These are phyloP conservation scores for Coffea eugenioides DNA, from an alignment of 257 asterid genomes.

Conservation along the genomic window DNA sequence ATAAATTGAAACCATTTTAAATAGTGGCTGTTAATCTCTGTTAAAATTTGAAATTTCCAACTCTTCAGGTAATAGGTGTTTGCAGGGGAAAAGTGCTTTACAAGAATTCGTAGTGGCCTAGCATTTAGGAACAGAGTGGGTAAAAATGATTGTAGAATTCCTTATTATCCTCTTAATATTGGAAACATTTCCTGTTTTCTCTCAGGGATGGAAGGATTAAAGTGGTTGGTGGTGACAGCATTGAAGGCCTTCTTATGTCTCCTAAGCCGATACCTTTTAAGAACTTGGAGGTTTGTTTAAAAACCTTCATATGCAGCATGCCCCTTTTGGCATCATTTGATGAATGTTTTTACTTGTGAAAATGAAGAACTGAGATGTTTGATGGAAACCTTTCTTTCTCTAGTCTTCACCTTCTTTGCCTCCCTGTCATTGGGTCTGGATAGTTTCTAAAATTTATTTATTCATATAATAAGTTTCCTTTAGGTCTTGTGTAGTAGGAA, in stretches of 20 bases:
- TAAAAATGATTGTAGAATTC: not conserved
- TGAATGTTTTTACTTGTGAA: not conserved
- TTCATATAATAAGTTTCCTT: not conserved
- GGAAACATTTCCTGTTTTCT: slow-evolving; percentile 14
- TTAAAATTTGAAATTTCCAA: not conserved
- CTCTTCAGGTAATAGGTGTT: not conserved
- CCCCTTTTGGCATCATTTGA: not conserved
- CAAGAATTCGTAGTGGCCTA: not conserved
- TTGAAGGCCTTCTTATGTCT: slow-evolving; percentile 84
- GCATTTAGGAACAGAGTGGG: too few relatives aligned
- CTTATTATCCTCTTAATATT: not conserved
- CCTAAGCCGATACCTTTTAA: slow-evolving; percentile 78
- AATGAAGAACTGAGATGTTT: not conserved
- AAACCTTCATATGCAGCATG: not conserved
- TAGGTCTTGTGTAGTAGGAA: not conserved
- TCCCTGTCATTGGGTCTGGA: not conserved
- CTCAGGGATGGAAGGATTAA: slow-evolving; percentile 95
- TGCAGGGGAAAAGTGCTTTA: not conserved
- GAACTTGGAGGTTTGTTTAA: slow-evolving; percentile 74
- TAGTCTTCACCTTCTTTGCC: not conserved
- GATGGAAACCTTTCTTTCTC: not conserved
- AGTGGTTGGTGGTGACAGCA: slow-evolving; percentile 78
- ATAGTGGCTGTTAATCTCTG: not conserved
- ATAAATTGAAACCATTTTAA: too few relatives aligned
- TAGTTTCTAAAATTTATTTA: not conserved